Base-by-base conservation (phyloP, 2,329 filamentous ascomycete species). In the Phyllosticta ampelicida region DNA sequence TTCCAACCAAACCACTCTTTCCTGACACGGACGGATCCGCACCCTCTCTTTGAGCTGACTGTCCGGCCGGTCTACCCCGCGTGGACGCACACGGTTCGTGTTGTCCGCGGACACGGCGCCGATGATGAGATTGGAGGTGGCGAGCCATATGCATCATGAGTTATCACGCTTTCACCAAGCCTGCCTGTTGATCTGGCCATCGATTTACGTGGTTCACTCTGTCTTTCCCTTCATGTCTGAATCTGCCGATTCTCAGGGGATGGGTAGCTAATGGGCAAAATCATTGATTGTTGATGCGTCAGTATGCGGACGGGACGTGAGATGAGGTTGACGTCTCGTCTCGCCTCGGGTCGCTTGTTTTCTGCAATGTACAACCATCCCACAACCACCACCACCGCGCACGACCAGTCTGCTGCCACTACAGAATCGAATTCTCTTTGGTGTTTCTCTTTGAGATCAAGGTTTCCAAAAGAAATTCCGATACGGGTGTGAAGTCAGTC, bases 41-140 rank as follows among this genome's bases (percentile, higher is more conserved):
- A 65, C 59, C 60, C n/a, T n/a, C n/a, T n/a, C n/a, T 62, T 28
- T 63, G 61, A 62, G 65, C 65, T 64, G 63, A 67, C 63, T 62
- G 58, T 67, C 23, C 23, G 23, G 23, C 62, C 71, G 70, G 69
- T 69, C 70, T 64, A 67, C 63, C 63, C 66, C 67, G 63, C 64
- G 64, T 56, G 60, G 56, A 65, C 61, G 21, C 48, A 36, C 13
- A 44, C 36, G 62, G 61, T 62, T 65, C 61, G 58, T 61, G 57
- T 59, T 64, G n/a, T n/a, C n/a, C n/a, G n/a, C 61, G 62, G 64
- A 59, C 58, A 60, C 60, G 61, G 60, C 62, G 63, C 63, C 60
- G 60, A 61, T 63, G 62, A 60, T 62, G 62, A 63, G 64, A 62
- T 63, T 66, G 62, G 36, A 60, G 61, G 69, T 71, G 69, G 69